Conservation (phyloP, 768 basidiomycete genomes). For the Suillus cothurnatus region DNA sequence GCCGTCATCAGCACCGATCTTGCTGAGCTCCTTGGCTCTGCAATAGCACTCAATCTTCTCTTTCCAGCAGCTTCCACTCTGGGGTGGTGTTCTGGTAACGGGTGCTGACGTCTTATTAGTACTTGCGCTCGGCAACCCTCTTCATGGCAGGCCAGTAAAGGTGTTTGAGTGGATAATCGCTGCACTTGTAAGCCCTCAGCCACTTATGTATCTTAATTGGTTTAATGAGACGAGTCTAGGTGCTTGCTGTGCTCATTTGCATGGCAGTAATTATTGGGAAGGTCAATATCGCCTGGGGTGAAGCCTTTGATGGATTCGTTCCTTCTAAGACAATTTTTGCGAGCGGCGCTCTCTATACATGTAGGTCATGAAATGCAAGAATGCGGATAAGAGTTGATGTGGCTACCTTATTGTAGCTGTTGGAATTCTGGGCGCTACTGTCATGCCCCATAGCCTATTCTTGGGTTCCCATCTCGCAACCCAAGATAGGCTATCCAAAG, state of each 20-base stretch:
- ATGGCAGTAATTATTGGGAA: conserved; percentile 77
- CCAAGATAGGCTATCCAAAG: conserved; percentile 64
- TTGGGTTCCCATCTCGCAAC: conserved; percentile 86
- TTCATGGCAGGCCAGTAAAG: conserved; percentile 64
- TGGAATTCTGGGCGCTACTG: conserved; percentile 80
- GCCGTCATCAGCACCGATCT: conserved; percentile 80
- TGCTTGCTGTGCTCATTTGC: conserved; percentile 72
- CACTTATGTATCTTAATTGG: conserved; percentile 1
- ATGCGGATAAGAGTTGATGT: conserved; percentile 17
- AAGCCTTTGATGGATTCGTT: conserved; percentile 74
- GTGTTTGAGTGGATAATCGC: conserved; percentile 70
- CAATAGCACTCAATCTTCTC: conserved; percentile 77
- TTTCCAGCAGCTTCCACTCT: conserved; percentile 69
- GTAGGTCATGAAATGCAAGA: conserved; percentile 40
- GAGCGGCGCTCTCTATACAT: conserved; percentile 62
- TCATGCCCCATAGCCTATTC: conserved; percentile 94
- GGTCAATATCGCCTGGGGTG: conserved; percentile 69
- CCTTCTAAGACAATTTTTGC: conserved; percentile 67
- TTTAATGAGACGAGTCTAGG: conserved; percentile 37
- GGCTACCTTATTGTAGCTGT: conserved; percentile 48
- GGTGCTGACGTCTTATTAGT: conserved; percentile 69
- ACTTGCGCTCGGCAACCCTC: conserved; percentile 70
- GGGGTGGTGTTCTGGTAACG: conserved; percentile 72
- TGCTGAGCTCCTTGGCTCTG: conserved; percentile 80
- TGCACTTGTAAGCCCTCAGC: conserved; percentile 47